Evolutionary conservation across 1,284 basidiomycete species (phyloP).

Genomic region (Megacollybia platyphylla): DNA sequence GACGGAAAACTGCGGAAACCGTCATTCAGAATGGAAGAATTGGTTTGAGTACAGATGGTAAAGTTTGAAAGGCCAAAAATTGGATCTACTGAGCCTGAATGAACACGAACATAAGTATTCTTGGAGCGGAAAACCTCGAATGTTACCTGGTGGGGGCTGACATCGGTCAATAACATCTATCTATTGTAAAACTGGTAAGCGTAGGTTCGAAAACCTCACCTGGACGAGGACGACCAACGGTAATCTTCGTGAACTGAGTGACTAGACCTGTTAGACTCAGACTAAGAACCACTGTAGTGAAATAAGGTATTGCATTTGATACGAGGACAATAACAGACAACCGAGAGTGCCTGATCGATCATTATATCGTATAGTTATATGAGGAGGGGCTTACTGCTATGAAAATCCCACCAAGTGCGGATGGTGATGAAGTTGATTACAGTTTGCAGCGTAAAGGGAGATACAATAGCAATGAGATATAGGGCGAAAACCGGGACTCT

Average conservation of each 20-base stretch:
- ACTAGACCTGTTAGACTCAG: conserved; percentile 68
- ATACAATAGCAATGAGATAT: conserved; percentile 54
- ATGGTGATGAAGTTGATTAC: conserved; percentile 59
- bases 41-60: conserved; percentile 68
- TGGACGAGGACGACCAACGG: conserved; percentile 84
- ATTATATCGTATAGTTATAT: conserved; percentile 1
- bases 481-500: conserved; percentile 69
- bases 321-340: conserved; percentile 28
- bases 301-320: conserved; percentile 3
- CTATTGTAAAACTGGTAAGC: neutral
- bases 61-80: conserved; percentile 64
- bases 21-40: conserved; percentile 51
- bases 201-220: conserved; percentile 22
- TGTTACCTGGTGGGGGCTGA: conserved; percentile 32
- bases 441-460: conserved; percentile 59
- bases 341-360: conserved; percentile 45
- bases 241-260: conserved; percentile 80
- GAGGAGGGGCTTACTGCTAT: conserved; percentile 39
- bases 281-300: conserved; percentile 50
- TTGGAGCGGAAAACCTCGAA: no score
- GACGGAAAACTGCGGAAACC: conserved; percentile 93
- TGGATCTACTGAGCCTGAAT: conserved; percentile 51
- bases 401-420: conserved; percentile 80
- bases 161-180: conserved; percentile 77
- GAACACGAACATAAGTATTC: neutral